A percentile compares a stretch with the other conserved stretches of the same genome.
Evolutionary conservation across 805 yeast genomes (phyloP).

Genomic region (Metschnikowia shivogae): DNA sequence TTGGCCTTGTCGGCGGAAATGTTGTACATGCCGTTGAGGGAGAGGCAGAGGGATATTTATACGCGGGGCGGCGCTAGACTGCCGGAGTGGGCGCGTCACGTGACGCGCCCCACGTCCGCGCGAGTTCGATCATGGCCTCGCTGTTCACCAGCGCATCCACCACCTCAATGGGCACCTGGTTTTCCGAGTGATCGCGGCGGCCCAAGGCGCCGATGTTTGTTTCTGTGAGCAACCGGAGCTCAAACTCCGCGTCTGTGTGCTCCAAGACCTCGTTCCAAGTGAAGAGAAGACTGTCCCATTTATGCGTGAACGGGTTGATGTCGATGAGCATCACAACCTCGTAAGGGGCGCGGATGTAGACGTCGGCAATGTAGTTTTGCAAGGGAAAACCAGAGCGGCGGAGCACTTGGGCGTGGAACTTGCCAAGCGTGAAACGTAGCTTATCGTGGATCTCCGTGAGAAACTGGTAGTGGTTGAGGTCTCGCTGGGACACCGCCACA

Average conservation of each 20-base stretch:
- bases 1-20: conserved; percentile 5
- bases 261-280: conserved; percentile 75
- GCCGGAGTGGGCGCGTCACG: neutral
- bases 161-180: conserved; percentile 87
- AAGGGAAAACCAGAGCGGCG: conserved; percentile 22
- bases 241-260: conserved; percentile 36
- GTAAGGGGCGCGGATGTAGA: conserved; percentile 76
- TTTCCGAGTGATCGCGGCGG: conserved; percentile 79
- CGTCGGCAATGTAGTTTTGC: conserved; percentile 61
- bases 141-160: conserved; percentile 78
- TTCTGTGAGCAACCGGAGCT: conserved; percentile 62
- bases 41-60: neutral
- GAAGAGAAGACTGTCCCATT: conserved; percentile 73
- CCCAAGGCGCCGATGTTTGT: conserved; percentile 74
- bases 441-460: conserved; percentile 49
- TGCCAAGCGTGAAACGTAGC: conserved; percentile 45
- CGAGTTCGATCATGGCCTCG: conserved; percentile 63
- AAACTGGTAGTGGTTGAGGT: conserved; percentile 76
- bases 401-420: conserved; percentile 49
- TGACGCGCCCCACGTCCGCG: conserved; percentile 48
- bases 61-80: neutral
- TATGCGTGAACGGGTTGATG: conserved; percentile 77
- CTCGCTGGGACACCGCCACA: conserved; percentile 80
- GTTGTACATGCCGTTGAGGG: neutral
- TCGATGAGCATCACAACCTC: conserved; percentile 68